A percentile compares a stretch with the other conserved stretches of the same genome.
Conservation (phyloP, 2,329 filamentous ascomycete genomes). For the Cladobotryum protrusum region DNA sequence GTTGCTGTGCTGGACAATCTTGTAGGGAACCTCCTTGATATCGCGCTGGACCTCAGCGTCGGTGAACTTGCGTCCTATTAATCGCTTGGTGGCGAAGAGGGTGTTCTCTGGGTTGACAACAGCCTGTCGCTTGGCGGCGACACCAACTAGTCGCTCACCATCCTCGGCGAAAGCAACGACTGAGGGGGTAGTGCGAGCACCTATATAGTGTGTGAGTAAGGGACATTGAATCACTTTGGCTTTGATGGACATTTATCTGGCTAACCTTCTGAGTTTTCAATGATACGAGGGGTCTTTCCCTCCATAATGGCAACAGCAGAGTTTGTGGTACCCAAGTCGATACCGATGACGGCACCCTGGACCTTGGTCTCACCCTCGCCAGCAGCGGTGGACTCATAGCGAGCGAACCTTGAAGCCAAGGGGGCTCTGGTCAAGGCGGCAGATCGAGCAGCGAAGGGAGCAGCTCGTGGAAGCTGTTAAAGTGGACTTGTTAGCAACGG, state of each 20-base stretch:
- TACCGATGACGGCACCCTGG: conserved; percentile 93
- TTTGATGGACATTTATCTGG: neutral
- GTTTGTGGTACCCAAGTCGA: conserved; percentile 97
- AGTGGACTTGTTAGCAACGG: conserved; percentile 15
- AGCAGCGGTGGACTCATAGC: conserved; percentile 63
- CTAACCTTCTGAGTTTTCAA: conserved; percentile 92
- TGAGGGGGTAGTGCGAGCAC: conserved; percentile 52
- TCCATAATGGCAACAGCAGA: conserved; percentile 97
- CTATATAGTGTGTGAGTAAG: conserved; percentile 13
- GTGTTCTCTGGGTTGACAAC: conserved; percentile 99
- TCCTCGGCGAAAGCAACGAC: conserved; percentile 94
- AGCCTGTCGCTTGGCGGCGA: conserved; percentile 94
- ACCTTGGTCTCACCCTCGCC: conserved; percentile 61
- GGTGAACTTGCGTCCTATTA: conserved; percentile 96
- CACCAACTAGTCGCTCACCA: conserved; percentile 92
- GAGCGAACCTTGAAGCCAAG: conserved; percentile 65
- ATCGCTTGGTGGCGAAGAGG: conserved; percentile 95
- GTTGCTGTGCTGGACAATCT: conserved; percentile 95
- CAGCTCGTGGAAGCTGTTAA: conserved; percentile 68
- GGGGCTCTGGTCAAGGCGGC: conserved; percentile 63
- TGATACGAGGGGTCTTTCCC: conserved; percentile 90
- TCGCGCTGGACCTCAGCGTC: conserved; percentile 92
- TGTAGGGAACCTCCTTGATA: conserved; percentile 96
- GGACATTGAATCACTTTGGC: neutral
- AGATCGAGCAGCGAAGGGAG: conserved; percentile 61